Evolutionary conservation across 2,329 filamentous ascomycete species (phyloP).

Genomic region (Pseudocercospora fijiensis): DNA sequence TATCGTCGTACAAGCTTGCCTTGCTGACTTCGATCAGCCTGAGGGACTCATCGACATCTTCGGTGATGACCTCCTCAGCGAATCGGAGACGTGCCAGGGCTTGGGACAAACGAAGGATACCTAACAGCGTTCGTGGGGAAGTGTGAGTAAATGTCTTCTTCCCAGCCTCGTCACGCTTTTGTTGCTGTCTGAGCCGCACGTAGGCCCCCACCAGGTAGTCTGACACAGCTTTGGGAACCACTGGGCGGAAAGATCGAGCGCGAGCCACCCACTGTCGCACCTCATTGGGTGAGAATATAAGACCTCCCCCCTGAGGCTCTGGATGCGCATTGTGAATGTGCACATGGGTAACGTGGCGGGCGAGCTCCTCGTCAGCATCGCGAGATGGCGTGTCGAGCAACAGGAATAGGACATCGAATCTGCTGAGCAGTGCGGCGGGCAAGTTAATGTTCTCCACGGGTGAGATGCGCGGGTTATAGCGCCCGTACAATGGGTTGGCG

Average conservation of each 20-base stretch:
- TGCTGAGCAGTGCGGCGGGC: constrained; percentile 90
- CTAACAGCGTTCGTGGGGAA: constrained; percentile 87
- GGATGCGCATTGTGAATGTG: constrained; percentile 97
- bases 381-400: constrained; percentile 91
- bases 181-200: constrained; percentile 86
- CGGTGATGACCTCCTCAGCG: constrained; percentile 76
- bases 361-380: constrained; percentile 87
- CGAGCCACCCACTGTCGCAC: constrained; percentile 95
- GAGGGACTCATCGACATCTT: constrained; percentile 94
- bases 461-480: constrained; percentile 95
- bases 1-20: constrained; percentile 77
- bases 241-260: constrained; percentile 83
- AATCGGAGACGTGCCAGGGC: constrained; percentile 91
- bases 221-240: constrained; percentile 78
- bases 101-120: constrained; percentile 88
- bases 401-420: constrained; percentile 96
- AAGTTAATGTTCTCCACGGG: constrained; percentile 99
- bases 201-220: constrained; percentile 98
- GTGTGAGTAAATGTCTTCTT: constrained; percentile 94
- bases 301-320: constrained; percentile 60
- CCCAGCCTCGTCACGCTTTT: constrained; percentile 84
- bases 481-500: constrained; percentile 94
- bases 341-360: constrained; percentile 91
- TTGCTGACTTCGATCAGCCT: constrained; percentile 91
- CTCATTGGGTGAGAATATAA: constrained; percentile 90